A percentile compares a stretch with the other conserved stretches of the same genome.
phyloP scores from a whole-genome alignment of 371 early-diverging fungal species.

The Mortierella sp. region DNA sequence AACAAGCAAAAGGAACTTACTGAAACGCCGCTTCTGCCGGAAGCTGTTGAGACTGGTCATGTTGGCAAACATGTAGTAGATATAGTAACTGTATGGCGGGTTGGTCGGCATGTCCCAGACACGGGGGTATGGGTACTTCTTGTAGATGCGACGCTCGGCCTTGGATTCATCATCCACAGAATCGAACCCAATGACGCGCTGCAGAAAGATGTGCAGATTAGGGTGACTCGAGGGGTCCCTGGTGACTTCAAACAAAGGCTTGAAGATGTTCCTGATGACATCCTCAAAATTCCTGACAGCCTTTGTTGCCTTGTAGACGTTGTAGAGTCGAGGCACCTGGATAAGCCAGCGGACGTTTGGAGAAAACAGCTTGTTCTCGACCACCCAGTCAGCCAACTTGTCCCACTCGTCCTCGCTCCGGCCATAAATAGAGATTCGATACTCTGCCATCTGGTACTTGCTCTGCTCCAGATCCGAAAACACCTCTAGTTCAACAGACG shows the following conservation, averaged over 20 bases:
- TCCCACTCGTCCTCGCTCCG: slow-evolving; percentile 90
- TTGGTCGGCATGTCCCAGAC: slow-evolving; percentile 85
- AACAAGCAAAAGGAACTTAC: slow-evolving; percentile 61
- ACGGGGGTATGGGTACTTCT: slow-evolving; percentile 89
- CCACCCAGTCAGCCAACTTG: slow-evolving; percentile 95
- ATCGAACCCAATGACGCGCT: slow-evolving; percentile 97
- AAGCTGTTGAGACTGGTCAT: slow-evolving; percentile 89
- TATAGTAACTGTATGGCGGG: slow-evolving; percentile 98
- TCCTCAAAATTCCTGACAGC: slow-evolving; percentile 85
- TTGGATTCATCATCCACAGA: slow-evolving; percentile 98
- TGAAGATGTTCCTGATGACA: slow-evolving; percentile 89
- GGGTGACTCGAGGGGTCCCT: slow-evolving; percentile 87
- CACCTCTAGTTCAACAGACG: slow-evolving; percentile 73
- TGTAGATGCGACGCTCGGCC: slow-evolving; percentile 85
- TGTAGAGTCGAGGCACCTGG: slow-evolving; percentile 97
- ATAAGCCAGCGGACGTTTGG: slow-evolving; percentile 97
- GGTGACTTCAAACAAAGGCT: slow-evolving; percentile 96
- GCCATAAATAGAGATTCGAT: slow-evolving; percentile 95
- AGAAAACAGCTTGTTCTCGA: slow-evolving; percentile 93
- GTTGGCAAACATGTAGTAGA: slow-evolving; percentile 97
- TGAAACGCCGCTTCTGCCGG: slow-evolving; percentile 85
- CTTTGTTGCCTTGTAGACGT: slow-evolving; percentile 84
- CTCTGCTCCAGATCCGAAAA: slow-evolving; percentile 94
- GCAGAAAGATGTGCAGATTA: slow-evolving; percentile 93
- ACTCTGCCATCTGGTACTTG: slow-evolving; percentile 97